These are phyloP conservation scores for Botryobasidium botryosum DNA, from an alignment of 768 basidiomycete genomes.

Conservation along the genomic window DNA sequence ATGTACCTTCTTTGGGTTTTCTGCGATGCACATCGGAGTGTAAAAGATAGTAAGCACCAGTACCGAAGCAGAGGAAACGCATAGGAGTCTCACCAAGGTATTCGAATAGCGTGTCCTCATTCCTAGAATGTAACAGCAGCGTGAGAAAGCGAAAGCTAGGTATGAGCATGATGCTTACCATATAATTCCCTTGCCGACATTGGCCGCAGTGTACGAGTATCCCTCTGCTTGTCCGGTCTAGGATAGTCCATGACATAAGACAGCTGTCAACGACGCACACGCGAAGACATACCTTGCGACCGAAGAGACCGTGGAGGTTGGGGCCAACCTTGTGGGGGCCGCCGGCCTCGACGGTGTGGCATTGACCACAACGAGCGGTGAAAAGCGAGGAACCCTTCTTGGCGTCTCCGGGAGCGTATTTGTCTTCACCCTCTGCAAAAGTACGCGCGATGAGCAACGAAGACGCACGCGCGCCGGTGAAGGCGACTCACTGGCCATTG, in stretches of 20 bases:
- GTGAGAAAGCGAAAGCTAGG: not conserved
- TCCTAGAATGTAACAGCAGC: constrained; percentile 13
- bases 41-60: not conserved
- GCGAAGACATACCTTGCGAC: constrained; percentile 32
- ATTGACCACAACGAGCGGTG: constrained; percentile 91
- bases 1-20: constrained; percentile 91
- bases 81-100: constrained; percentile 38
- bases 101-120: constrained; percentile 79
- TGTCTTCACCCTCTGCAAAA: too few species aligned
- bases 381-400: constrained; percentile 85
- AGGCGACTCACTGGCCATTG: too few species aligned
- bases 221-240: constrained; percentile 66
- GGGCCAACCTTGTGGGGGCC: constrained; percentile 85
- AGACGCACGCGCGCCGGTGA: too few species aligned
- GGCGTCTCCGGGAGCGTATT: too few species aligned
- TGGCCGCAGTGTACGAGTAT: constrained; percentile 87
- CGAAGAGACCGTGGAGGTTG: constrained; percentile 81
- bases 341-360: constrained; percentile 70
- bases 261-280: constrained; percentile 9
- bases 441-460: too few species aligned
- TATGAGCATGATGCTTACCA: constrained; percentile 30
- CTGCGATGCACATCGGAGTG: constrained; percentile 19
- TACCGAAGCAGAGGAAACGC: not conserved
- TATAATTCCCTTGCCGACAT: constrained; percentile 80
- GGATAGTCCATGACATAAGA: constrained; percentile 16